phyloP scores from a whole-genome alignment of 345 rosid genomes.

The Populus simonii region DNA sequence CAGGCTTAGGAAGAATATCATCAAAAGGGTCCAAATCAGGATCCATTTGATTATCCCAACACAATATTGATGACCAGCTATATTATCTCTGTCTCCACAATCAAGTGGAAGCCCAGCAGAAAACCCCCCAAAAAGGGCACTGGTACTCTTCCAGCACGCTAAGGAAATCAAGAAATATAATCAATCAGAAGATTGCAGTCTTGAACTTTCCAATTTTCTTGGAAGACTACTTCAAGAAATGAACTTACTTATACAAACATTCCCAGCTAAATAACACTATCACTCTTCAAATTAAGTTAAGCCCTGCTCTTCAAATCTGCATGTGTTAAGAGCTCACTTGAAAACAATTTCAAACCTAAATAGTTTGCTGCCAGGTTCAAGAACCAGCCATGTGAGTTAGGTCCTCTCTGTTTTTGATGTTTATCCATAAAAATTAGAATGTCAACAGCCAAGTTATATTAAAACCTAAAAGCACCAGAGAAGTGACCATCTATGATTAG shows the following conservation, averaged over 20 bases:
- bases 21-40: slow-evolving; percentile 29
- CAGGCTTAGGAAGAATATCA: slow-evolving; percentile 24
- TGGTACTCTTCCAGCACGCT: background rate
- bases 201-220: background rate
- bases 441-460: background rate
- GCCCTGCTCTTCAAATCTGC: too few species aligned
- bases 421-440: too few species aligned
- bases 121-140: background rate
- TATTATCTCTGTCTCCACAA: too few species aligned
- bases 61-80: background rate
- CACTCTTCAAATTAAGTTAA: too few species aligned
- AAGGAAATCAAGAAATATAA: background rate
- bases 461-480: background rate
- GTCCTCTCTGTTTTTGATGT: background rate
- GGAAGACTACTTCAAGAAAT: too few species aligned
- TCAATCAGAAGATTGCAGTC: background rate
- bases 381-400: background rate
- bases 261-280: too few species aligned
- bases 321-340: too few species aligned
- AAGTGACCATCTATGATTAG: background rate
- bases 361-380: too few species aligned
- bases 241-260: too few species aligned
- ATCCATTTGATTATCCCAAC: background rate
- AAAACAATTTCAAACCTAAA: too few species aligned
- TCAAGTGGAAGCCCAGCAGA: background rate